These are phyloP conservation scores for Penicillium diatomitis DNA, from an alignment of 495 filamentous ascomycete genomes.

Conservation along the genomic window DNA sequence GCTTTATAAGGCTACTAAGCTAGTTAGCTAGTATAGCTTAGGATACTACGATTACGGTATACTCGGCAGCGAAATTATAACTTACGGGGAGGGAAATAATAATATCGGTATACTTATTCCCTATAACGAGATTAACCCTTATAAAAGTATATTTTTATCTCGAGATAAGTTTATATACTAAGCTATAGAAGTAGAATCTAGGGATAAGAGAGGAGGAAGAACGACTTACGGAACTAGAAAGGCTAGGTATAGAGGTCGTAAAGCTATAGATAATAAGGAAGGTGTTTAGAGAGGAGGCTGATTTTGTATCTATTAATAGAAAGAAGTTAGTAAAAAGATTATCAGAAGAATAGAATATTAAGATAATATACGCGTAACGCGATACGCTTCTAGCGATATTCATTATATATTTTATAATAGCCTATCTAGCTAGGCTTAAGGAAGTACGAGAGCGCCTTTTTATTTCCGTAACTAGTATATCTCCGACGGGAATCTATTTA, in stretches of 20 bases:
- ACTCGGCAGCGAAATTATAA: not conserved
- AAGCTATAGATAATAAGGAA: not conserved
- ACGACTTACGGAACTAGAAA: no score
- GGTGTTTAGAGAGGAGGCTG: not conserved
- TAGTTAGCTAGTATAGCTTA: not conserved
- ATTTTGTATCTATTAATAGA: no score
- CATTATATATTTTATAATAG: no score
- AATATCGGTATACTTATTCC: not conserved
- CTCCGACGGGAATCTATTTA: no score
- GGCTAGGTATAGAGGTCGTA: no score
- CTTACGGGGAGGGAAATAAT: not conserved
- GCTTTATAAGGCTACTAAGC: not conserved
- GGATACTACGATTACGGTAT: not conserved
- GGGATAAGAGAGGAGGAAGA: no score
- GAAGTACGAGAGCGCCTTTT: no score
- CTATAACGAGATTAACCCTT: not conserved
- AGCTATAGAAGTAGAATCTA: not conserved
- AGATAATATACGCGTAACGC: no score
- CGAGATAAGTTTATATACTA: not conserved
- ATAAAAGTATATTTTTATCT: not conserved
- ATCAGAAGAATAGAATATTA: no score
- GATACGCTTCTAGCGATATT: no score
- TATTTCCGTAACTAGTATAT: no score
- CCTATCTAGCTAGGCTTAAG: not conserved
- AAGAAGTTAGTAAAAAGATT: no score